Evolutionary conservation across 352 stramenopile species (phyloP).

Genomic region (Globisporangium polare): DNA sequence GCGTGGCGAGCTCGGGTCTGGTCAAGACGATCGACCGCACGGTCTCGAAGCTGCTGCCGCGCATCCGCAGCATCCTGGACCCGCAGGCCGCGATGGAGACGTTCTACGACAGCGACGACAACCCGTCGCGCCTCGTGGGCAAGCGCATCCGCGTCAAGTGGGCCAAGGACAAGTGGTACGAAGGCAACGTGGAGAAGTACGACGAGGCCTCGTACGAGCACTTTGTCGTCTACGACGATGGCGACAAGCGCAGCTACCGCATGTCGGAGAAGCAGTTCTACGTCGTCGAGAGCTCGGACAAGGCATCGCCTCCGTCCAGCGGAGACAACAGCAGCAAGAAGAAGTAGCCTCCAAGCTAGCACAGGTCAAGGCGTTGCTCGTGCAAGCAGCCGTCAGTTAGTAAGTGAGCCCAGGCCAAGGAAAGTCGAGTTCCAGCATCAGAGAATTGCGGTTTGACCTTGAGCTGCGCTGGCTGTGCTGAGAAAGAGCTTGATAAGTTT

Average conservation of each 20-base stretch:
- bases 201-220: slow-evolving; percentile 81
- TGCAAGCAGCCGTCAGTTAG: background rate
- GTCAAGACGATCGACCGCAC: slow-evolving; percentile 64
- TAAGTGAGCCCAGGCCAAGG: background rate
- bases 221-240: slow-evolving; percentile 82
- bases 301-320: slow-evolving; percentile 20
- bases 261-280: slow-evolving; percentile 90
- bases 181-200: slow-evolving; percentile 72
- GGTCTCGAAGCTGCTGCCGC: slow-evolving; percentile 53
- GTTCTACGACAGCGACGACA: slow-evolving; percentile 90
- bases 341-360: background rate
- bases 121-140: slow-evolving; percentile 74
- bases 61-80: slow-evolving; percentile 50
- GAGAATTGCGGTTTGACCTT: background rate
- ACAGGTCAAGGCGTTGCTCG: background rate
- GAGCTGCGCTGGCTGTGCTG: background rate
- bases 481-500: background rate
- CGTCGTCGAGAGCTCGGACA: slow-evolving; percentile 39
- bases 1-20: slow-evolving; percentile 43
- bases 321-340: slow-evolving; percentile 7
- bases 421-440: background rate
- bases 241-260: slow-evolving; percentile 82
- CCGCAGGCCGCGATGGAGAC: slow-evolving; percentile 39
- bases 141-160: slow-evolving; percentile 86
- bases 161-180: slow-evolving; percentile 89